These are phyloP conservation scores for Phaeodactylum tricornutum DNA, from an alignment of 108 stramenopile species.

Conservation along the genomic window DNA sequence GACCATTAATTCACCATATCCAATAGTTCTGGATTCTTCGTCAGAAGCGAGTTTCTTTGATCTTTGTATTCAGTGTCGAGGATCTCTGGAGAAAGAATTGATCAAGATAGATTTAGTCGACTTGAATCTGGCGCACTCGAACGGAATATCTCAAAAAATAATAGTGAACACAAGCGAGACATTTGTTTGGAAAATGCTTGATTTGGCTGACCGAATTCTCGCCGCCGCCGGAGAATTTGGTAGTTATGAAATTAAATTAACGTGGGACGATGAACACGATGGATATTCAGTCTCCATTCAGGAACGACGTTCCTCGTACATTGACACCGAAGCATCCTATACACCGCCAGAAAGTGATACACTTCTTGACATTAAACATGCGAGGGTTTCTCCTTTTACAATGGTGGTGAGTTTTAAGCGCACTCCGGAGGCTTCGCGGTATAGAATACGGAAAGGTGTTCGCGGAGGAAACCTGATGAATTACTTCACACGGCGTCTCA, in stretches of 20 bases:
- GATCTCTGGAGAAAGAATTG: conserved; percentile 56
- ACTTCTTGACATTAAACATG: conserved; percentile 57
- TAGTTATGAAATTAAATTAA: conserved; percentile 47
- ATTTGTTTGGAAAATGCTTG: conserved; percentile 77
- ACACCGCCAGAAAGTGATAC: conserved; percentile 56
- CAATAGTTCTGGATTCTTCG: conserved; percentile 65
- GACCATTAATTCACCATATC: conserved; percentile 43
- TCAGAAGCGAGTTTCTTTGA: conserved; percentile 59
- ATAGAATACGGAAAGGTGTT: conserved; percentile 32
- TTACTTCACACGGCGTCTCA: conserved; percentile 67
- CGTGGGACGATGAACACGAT: conserved; percentile 57
- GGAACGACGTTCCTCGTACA: conserved; percentile 8
- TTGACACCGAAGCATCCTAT: conserved; percentile 26
- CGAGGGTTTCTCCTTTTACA: conserved; percentile 63
- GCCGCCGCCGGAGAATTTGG: conserved; percentile 58
- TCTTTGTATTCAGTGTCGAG: conserved; percentile 60
- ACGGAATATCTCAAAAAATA: conserved; percentile 57
- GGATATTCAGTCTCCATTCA: conserved; percentile 49
- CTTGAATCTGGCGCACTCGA: conserved; percentile 57
- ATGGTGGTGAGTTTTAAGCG: conserved; percentile 72
- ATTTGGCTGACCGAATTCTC: conserved; percentile 56
- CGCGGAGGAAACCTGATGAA: conserved; percentile 60
- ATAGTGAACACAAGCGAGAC: conserved; percentile 68
- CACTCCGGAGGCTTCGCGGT: conserved; percentile 52
- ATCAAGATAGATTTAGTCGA: conserved; percentile 70